phyloP scores from a whole-genome alignment of 805 yeast genomes.

The Lachancea meyersii region DNA sequence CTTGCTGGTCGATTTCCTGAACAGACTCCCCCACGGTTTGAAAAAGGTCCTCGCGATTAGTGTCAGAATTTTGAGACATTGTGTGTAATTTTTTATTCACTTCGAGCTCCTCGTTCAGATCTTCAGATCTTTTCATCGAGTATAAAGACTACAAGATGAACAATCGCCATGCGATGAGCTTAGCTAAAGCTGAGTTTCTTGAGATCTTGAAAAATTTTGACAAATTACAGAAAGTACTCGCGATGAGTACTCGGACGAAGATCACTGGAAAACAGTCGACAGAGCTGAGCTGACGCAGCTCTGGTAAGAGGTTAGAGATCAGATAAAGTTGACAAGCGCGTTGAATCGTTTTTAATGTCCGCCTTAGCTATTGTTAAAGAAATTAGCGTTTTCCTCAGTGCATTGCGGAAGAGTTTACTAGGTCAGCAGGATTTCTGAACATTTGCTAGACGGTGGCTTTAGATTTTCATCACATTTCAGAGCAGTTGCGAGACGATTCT shows the following conservation, averaged over 20 bases:
- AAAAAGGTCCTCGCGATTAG: conserved; percentile 39
- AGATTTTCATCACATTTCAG: too few species aligned
- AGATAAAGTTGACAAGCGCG: too few species aligned
- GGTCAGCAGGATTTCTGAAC: too few species aligned
- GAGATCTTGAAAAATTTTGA: neutral
- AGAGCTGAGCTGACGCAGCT: neutral
- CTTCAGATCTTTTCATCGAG: conserved; percentile 5
- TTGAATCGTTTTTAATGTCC: too few species aligned
- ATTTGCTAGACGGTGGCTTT: too few species aligned
- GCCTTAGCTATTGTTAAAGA: too few species aligned
- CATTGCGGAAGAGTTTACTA: too few species aligned
- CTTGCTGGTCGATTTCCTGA: conserved; percentile 38
- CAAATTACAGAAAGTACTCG: conserved; percentile 1
- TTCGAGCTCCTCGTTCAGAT: neutral
- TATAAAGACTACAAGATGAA: too few species aligned
- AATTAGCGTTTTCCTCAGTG: too few species aligned
- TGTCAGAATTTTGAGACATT: conserved; percentile 1
- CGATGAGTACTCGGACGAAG: neutral
- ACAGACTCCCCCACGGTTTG: conserved; percentile 58
- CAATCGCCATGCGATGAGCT: neutral
- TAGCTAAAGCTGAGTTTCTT: neutral
- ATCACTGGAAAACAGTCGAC: neutral
- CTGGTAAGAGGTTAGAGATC: too few species aligned
- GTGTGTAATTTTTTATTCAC: conserved; percentile 3
- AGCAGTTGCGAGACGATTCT: too few species aligned